Evolutionary conservation across 148 eudicot species (phyloP), one percentile per base, ranked within the genome.

Genomic region (Nyssa sinensis): DNA sequence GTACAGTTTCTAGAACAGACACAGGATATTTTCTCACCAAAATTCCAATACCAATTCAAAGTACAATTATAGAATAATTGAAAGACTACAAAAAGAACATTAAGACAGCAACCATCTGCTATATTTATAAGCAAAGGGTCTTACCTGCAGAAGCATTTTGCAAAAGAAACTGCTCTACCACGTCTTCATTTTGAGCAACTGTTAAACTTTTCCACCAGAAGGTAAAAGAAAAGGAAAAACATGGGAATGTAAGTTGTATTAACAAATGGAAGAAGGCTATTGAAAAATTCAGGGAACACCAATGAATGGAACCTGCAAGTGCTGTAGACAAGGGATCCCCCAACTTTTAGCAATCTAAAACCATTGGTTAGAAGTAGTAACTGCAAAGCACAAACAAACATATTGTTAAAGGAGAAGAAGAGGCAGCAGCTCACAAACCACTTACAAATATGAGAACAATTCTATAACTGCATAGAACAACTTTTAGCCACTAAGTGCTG

Each of bases 131-230:
- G 27, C 74, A 44, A 14, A 61, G 51, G 58, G 64, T 64, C 87
- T 81, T 81, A 95, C 99, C 91, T 67, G 98, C 98, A 57, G 82
- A 91, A 61, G 85, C 72, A 79, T 88, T 84, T 78, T 82, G 76
- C 32, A 78, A 81, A 70, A 96, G 93, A 78, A 96, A 96, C 82
- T 87, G 84, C 89, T 84, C 87, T 64, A 96, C 84, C 77, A 95
- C 94, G 28, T 87, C 92, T 87, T 96, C 99, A 73, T 96, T 96
- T 81, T 96, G 99, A 73, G 99, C 85, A 83, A 86, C 83, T 28
- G 99, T 96, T 81, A 96, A 87, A 81, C 98, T 95, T 69, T 73
- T 80, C 72, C 31, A 81, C 32, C 67, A 74, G 31, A 78, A 78
- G 32, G 62, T 61, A 51, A 70, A 23, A 41, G 13, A 35, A 30